Conservation (phyloP, 192 early-diverging fungal species). For the Coemansia sp. region DNA sequence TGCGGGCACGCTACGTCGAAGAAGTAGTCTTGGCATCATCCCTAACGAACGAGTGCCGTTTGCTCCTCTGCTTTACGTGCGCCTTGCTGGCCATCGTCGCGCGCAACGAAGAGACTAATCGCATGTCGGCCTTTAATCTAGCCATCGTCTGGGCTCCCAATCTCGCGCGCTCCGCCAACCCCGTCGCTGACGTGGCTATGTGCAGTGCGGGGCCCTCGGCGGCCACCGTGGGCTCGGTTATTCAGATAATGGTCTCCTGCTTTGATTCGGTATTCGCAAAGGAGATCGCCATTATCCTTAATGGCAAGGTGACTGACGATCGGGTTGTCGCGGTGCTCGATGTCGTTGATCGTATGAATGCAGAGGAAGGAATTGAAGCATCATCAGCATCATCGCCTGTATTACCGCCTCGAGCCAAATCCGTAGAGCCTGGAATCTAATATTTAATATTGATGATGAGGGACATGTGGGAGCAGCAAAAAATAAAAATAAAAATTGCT, state of each 20-base stretch:
- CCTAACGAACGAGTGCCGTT: constrained; percentile 32
- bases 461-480: background rate
- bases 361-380: background rate
- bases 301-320: background rate
- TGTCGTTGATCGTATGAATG: constrained; percentile 29
- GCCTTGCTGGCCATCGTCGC: constrained; percentile 68
- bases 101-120: constrained; percentile 60
- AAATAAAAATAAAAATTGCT: background rate
- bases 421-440: background rate
- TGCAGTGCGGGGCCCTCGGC: constrained; percentile 22
- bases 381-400: background rate
- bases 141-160: constrained; percentile 88
- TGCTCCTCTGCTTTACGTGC: constrained; percentile 27
- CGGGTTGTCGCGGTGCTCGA: constrained; percentile 10
- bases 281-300: constrained; percentile 14
- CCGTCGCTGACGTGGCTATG: constrained; percentile 46
- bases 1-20: constrained; percentile 32
- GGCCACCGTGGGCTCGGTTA: constrained; percentile 30
- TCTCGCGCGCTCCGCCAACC: constrained; percentile 58
- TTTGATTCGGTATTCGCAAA: constrained; percentile 34
- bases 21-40: constrained; percentile 23
- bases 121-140: constrained; percentile 83
- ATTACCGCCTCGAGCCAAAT: background rate
- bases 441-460: background rate
- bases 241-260: constrained; percentile 35